phyloP scores from a whole-genome alignment of 768 basidiomycete species.

The Mycena metata region DNA sequence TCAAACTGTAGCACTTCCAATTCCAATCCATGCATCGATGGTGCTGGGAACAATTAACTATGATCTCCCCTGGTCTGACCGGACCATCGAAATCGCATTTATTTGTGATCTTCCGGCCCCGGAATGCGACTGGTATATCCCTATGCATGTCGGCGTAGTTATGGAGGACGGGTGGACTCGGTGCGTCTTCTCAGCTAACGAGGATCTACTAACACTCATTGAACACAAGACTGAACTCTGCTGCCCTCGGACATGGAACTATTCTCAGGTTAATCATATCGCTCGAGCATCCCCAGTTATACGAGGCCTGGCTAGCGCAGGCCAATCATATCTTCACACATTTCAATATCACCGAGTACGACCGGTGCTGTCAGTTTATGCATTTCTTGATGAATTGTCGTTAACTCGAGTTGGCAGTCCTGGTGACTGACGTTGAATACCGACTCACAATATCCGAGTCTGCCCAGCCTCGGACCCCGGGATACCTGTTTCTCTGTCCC shows the following conservation, averaged over 20 bases:
- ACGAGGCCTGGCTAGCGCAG: neutral
- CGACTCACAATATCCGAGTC: neutral
- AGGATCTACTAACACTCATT: neutral
- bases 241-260: neutral
- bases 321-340: neutral
- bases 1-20: neutral
- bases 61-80: neutral
- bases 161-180: constrained; percentile 8
- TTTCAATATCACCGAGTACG: neutral
- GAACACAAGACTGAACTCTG: neutral
- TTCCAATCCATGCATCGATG: neutral
- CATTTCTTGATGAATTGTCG: too few relatives aligned
- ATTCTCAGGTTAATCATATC: too few relatives aligned
- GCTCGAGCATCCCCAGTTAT: neutral
- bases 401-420: neutral
- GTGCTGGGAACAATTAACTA: neutral
- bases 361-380: neutral
- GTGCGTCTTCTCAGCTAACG: neutral
- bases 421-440: neutral
- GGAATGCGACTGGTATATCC: neutral
- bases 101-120: neutral
- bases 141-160: neutral
- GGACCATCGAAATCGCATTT: neutral
- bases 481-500: constrained; percentile 15
- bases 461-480: neutral